Evolutionary conservation across 2,329 filamentous ascomycete genomes (phyloP).

Genomic region (Fusarium austroafricanum): DNA sequence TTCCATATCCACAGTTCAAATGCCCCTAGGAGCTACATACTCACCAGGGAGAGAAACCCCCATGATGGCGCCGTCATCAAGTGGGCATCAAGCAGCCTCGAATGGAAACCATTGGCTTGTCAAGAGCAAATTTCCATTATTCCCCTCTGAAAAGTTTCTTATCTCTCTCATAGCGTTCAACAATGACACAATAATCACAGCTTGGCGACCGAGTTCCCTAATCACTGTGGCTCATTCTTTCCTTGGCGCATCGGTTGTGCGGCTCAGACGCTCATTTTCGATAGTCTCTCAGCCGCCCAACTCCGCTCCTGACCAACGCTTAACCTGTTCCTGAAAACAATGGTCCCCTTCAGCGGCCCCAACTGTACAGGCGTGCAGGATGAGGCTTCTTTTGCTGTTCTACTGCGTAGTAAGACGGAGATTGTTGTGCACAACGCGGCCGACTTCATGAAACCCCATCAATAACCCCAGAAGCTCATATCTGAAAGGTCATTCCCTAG

Average conservation of each 20-base stretch:
- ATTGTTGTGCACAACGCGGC: constrained; percentile 22
- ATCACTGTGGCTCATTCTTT: constrained; percentile 4
- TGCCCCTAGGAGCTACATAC: neutral
- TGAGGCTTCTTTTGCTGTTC: constrained; percentile 8
- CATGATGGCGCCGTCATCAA: neutral
- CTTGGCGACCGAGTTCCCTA: constrained; percentile 6
- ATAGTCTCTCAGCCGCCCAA: constrained; percentile 28
- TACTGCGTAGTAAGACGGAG: constrained; percentile 19
- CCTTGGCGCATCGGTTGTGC: constrained; percentile 30
- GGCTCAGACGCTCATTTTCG: constrained; percentile 22
- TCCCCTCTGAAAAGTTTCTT: constrained; percentile 9
- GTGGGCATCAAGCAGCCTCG: constrained; percentile 1
- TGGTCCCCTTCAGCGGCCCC: constrained; percentile 4
- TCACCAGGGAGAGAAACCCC: neutral
- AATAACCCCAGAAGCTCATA: constrained; percentile 3
- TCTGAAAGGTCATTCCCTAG: constrained; percentile 3
- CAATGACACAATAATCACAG: constrained; percentile 13
- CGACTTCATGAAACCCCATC: constrained; percentile 14
- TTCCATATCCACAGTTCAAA: neutral
- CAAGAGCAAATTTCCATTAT: constrained; percentile 27
- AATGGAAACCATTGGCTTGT: constrained; percentile 5
- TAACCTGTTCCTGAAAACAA: constrained; percentile 50
- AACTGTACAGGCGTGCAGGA: constrained; percentile 18
- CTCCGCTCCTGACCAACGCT: constrained; percentile 33
- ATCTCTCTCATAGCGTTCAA: constrained; percentile 5